These are phyloP conservation scores for Aspergillus sp. DNA, from an alignment of 2,329 filamentous ascomycete genomes.

Conservation along the genomic window DNA sequence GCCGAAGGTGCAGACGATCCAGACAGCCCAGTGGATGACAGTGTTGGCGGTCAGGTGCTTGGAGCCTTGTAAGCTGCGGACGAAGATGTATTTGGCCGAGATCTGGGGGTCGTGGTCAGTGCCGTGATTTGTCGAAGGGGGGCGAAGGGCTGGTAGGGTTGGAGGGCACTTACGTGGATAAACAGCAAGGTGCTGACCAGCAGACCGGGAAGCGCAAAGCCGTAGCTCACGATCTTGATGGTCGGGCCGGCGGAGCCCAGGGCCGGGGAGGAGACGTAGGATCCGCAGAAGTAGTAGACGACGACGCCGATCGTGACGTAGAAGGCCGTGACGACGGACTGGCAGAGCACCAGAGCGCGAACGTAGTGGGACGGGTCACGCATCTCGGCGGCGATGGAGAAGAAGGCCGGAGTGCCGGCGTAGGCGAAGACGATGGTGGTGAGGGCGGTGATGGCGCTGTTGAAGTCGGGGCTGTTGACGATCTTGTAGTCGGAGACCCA, in stretches of 20 bases:
- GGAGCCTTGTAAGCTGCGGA: conserved; percentile 16
- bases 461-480: conserved; percentile 17
- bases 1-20: conserved; percentile 17
- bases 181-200: conserved; percentile 15
- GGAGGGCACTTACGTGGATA: neutral
- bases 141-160: neutral
- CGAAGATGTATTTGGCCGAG: conserved; percentile 15
- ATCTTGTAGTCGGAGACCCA: conserved; percentile 28
- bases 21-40: conserved; percentile 16
- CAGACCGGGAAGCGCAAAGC: conserved; percentile 29
- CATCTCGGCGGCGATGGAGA: conserved; percentile 39
- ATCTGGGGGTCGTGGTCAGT: conserved; percentile 21
- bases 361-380: conserved; percentile 28
- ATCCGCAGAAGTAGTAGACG: conserved; percentile 47
- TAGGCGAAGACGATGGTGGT: conserved; percentile 24
- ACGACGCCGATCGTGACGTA: conserved; percentile 36
- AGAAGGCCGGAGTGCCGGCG: conserved; percentile 25
- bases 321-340: conserved; percentile 28
- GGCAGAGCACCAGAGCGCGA: conserved; percentile 28
- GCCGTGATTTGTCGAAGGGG: neutral
- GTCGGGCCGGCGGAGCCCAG: conserved; percentile 42
- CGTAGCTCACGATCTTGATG: conserved; percentile 46
- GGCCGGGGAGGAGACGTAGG: conserved; percentile 44
- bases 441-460: conserved; percentile 20
- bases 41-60: conserved; percentile 16